These are phyloP conservation scores for Camellia granthamiana DNA, from an alignment of 148 eudicot genomes.

Conservation along the genomic window DNA sequence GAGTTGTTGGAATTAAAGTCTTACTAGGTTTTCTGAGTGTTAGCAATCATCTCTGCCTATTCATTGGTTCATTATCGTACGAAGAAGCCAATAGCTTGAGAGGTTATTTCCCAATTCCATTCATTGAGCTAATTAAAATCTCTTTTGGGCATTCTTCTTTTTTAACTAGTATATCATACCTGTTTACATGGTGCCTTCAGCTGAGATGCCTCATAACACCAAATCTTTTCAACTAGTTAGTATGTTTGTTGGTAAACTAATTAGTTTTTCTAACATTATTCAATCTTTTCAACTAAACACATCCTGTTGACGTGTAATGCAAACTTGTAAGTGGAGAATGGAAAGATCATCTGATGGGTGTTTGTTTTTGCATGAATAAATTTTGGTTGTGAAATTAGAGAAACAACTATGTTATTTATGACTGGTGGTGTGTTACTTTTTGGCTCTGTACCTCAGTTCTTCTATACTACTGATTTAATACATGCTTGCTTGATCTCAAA, in stretches of 20 bases:
- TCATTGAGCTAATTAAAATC: constrained; percentile 7
- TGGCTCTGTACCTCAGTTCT: neutral
- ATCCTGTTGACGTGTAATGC: neutral
- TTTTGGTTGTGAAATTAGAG: constrained; percentile 3
- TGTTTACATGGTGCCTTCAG: neutral
- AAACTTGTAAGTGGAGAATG: constrained; percentile 1
- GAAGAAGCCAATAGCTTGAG: neutral
- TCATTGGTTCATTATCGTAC: neutral
- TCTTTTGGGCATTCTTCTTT: neutral
- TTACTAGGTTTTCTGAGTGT: neutral
- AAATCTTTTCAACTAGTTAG: no score
- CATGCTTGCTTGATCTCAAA: neutral
- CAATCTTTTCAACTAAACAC: neutral
- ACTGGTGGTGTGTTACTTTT: neutral
- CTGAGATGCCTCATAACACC: neutral
- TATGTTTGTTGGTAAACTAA: no score
- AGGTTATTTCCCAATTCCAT: neutral
- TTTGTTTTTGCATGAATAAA: neutral
- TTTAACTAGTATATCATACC: neutral
- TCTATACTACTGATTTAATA: neutral
- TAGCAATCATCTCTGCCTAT: neutral
- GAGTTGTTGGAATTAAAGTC: neutral
- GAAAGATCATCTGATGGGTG: neutral
- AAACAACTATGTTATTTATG: neutral
- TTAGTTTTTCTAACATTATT: no score